Conservation (phyloP, 2,329 filamentous ascomycete genomes). For the Colletotrichum graminicola region DNA sequence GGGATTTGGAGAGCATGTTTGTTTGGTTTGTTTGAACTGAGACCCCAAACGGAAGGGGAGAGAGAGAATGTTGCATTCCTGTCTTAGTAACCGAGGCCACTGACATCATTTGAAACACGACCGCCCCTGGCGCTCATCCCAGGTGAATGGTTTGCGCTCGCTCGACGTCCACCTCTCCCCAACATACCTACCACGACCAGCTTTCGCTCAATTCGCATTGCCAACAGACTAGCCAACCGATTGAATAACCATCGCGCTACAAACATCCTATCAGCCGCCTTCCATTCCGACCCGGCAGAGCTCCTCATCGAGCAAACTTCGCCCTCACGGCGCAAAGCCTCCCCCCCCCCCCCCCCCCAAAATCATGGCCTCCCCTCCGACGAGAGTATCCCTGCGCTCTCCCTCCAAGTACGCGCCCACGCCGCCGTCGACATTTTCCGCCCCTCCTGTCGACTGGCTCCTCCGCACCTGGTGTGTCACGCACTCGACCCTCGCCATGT, state of each 20-base stretch:
- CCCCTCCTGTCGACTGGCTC: constrained; percentile 70
- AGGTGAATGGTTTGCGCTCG: constrained; percentile 15
- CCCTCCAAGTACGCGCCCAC: constrained; percentile 63
- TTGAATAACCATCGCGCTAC: background rate
- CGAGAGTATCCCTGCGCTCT: constrained; percentile 42
- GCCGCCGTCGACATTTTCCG: constrained; percentile 47
- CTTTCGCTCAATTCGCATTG: background rate
- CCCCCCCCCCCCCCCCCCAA: background rate
- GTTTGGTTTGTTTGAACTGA: background rate
- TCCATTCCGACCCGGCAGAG: background rate
- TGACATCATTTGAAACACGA: constrained; percentile 41
- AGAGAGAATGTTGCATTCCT: background rate
- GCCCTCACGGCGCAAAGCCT: background rate
- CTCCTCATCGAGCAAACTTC: background rate
- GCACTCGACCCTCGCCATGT: constrained; percentile 83
- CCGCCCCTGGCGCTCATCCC: constrained; percentile 33
- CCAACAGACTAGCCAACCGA: no score
- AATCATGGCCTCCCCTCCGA: constrained; percentile 38
- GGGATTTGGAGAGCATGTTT: background rate
- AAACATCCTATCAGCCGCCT: background rate
- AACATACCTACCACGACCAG: background rate
- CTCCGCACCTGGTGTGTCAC: constrained; percentile 79
- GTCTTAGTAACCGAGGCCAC: constrained; percentile 19
- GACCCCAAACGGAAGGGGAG: background rate
- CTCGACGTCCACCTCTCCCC: constrained; percentile 15